phyloP scores from a whole-genome alignment of 2,329 filamentous ascomycete genomes.

The Venturia pyrina region DNA sequence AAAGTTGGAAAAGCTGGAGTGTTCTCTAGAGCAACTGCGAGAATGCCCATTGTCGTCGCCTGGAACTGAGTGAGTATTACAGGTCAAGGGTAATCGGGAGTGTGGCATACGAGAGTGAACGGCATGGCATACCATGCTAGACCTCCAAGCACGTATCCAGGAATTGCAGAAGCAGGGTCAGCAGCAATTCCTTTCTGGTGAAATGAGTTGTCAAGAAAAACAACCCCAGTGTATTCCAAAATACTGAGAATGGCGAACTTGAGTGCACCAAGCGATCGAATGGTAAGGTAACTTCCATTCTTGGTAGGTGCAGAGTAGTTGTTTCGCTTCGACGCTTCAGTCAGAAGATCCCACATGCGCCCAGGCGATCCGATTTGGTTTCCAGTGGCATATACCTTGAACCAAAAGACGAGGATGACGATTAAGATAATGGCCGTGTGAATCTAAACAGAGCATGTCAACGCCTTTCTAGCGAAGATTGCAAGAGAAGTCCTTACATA shows the following conservation, averaged over 20 bases:
- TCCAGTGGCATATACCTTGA: slow-evolving; percentile 21
- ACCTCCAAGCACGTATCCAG: slow-evolving; percentile 19
- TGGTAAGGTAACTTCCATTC: slow-evolving; percentile 21
- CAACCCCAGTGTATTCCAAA: slow-evolving; percentile 23
- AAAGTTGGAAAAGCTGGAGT: slow-evolving; percentile 20
- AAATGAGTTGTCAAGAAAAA: slow-evolving; percentile 21
- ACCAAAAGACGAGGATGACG: slow-evolving; percentile 34
- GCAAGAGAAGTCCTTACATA: slow-evolving; percentile 29
- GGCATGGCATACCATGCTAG: slow-evolving; percentile 19
- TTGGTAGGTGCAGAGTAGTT: slow-evolving; percentile 60
- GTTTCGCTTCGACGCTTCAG: slow-evolving; percentile 23
- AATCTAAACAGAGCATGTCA: slow-evolving; percentile 27
- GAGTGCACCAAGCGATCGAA: slow-evolving; percentile 18
- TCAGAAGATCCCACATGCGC: slow-evolving; percentile 20
- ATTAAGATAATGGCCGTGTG: slow-evolving; percentile 34
- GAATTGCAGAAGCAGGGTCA: slow-evolving; percentile 16
- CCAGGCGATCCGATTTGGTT: slow-evolving; percentile 18
- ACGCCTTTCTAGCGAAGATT: background rate
- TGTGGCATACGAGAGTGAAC: slow-evolving; percentile 15
- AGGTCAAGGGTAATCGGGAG: background rate
- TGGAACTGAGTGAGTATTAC: slow-evolving; percentile 23
- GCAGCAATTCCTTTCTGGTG: slow-evolving; percentile 21
- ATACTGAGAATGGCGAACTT: slow-evolving; percentile 36
- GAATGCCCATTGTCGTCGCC: slow-evolving; percentile 24
- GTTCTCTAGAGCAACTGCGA: slow-evolving; percentile 18